phyloP scores from a whole-genome alignment of 2,329 filamentous ascomycete species.

The Coniochaeta sp. region DNA sequence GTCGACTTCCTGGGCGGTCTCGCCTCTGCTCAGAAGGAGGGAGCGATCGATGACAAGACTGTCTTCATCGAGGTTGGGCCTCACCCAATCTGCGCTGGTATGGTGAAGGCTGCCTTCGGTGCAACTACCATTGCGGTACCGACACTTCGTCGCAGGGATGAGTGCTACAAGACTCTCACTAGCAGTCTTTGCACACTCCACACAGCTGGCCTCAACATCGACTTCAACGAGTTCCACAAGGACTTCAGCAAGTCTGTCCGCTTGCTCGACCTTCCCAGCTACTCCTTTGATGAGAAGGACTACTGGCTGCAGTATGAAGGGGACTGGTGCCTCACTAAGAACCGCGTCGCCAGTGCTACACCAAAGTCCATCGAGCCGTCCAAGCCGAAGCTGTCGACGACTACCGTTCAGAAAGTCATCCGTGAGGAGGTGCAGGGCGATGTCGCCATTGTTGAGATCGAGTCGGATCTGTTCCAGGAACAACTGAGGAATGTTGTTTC shows the following conservation, averaged over 20 bases:
- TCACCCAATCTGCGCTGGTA: slow-evolving; percentile 60
- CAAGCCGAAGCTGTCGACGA: slow-evolving; percentile 54
- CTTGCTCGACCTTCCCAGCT: slow-evolving; percentile 59
- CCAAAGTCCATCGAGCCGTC: slow-evolving; percentile 25
- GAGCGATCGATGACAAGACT: slow-evolving; percentile 57
- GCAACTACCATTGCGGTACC: slow-evolving; percentile 46
- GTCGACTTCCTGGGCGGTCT: slow-evolving; percentile 64
- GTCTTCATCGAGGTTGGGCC: slow-evolving; percentile 70
- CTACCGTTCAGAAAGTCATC: slow-evolving; percentile 57
- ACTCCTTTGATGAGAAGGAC: slow-evolving; percentile 66
- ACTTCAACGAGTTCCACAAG: slow-evolving; percentile 65
- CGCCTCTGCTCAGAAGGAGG: slow-evolving; percentile 48
- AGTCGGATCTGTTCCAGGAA: slow-evolving; percentile 58
- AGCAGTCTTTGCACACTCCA: slow-evolving; percentile 52
- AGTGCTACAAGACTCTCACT: slow-evolving; percentile 57
- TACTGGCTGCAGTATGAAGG: slow-evolving; percentile 61
- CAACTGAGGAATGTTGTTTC: slow-evolving; percentile 54
- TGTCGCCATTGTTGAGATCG: slow-evolving; percentile 52
- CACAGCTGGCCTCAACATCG: slow-evolving; percentile 52
- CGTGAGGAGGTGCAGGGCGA: slow-evolving; percentile 56
- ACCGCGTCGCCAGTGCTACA: slow-evolving; percentile 40
- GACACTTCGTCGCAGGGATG: slow-evolving; percentile 55
- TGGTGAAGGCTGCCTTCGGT: slow-evolving; percentile 61
- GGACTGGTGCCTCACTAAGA: slow-evolving; percentile 67
- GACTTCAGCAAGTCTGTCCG: slow-evolving; percentile 31